phyloP scores from a whole-genome alignment of 2,329 filamentous ascomycete genomes.

The Elsinoe batatas region DNA sequence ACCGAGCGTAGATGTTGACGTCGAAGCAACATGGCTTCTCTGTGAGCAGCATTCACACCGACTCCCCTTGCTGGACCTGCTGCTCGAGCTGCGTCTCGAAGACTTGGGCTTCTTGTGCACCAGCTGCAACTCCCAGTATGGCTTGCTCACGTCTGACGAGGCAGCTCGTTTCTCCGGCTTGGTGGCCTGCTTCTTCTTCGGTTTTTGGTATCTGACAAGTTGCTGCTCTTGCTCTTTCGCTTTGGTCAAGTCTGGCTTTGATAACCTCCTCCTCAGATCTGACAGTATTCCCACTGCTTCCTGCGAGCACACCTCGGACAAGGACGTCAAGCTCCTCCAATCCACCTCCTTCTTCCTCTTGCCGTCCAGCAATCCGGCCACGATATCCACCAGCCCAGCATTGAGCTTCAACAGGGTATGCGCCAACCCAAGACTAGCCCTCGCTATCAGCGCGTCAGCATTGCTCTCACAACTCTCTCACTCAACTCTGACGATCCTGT shows the following conservation, averaged over 20 bases:
- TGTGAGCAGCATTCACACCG: background rate
- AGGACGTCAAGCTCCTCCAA: background rate
- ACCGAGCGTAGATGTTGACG: background rate
- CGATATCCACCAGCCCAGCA: background rate
- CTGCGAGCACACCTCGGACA: background rate
- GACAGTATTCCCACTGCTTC: background rate
- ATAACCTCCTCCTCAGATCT: background rate
- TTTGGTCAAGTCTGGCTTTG: background rate
- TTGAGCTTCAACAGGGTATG: slow-evolving; percentile 8
- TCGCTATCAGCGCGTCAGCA: background rate
- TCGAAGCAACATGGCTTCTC: background rate
- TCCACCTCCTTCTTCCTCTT: background rate
- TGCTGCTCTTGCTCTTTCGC: background rate
- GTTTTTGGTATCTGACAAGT: background rate
- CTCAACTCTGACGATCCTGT: background rate
- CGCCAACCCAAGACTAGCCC: background rate
- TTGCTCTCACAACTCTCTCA: background rate
- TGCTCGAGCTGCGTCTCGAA: background rate
- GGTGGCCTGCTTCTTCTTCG: background rate
- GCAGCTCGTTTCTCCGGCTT: background rate
- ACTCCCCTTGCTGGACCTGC: background rate
- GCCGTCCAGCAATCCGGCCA: background rate
- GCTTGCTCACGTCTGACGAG: background rate
- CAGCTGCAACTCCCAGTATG: slow-evolving; percentile 6
- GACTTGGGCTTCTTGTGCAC: slow-evolving; percentile 2